Evolutionary conservation across 257 asterid species (phyloP), one percentile per base, ranked within the genome.

Genomic region (Thymus mandschuricus): DNA sequence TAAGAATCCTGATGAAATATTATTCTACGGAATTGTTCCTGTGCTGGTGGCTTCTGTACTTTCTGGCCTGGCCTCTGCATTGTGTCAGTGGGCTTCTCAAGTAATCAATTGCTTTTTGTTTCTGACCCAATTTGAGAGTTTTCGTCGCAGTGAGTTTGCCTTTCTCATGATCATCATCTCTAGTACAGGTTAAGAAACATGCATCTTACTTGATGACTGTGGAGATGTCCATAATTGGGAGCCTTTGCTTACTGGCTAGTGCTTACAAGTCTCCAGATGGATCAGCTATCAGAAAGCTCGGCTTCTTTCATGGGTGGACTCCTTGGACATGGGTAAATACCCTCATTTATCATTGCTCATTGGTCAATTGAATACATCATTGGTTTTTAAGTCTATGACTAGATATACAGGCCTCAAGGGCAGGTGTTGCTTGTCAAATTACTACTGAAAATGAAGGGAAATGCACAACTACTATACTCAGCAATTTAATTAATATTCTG

Each of bases 11-110:
- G 95, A 92, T 54, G 97, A 91, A 28, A 78, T 88, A 67, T 82
- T 92, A 66, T 95, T 91, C 73, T 74, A 78, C 77, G 99, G 99
- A 66, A 89, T 95, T 70, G 75, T 89, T 69, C 97, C 97, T 13
- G 92, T 95, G 52, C 75, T 95, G 68, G 89, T 92, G 65, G 99
- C 98, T 70, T 95, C 99, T 57, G 89, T 92, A 41, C 96, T 95
- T 65, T 92, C 98, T 66, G 99, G 99, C 78, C 73, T 95, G 82
- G 99, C 98, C 76, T 95, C 98, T 75, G 87, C 99, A 46, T 83
- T 95, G 81, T 95, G 99, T 69, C 99, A 95, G 82, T 92, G 99
- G 99, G 97, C 99, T 57, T 82, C 96, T 76, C 99, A 95, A 83
- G 99, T 86, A 81, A 81, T 84, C 76, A 67, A 60, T 50, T n/a